These are phyloP conservation scores for Solanum pennellii DNA, from an alignment of 257 asterid genomes.

Conservation along the genomic window DNA sequence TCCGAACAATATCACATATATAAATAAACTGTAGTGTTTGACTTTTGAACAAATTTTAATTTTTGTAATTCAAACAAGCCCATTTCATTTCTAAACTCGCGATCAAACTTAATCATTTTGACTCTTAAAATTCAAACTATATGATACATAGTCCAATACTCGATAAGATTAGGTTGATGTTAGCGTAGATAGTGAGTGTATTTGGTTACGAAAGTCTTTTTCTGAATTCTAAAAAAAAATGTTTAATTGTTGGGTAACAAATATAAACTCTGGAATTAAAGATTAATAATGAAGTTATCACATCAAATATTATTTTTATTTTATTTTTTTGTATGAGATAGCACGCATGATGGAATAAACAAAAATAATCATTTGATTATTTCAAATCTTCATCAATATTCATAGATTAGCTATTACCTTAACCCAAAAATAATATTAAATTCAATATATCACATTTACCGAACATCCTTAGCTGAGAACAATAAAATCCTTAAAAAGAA, in stretches of 20 bases:
- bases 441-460: neutral
- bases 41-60: neutral
- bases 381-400: too few species aligned
- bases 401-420: neutral
- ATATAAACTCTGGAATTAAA: neutral
- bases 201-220: neutral
- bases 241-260: neutral
- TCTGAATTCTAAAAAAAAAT: neutral
- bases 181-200: neutral
- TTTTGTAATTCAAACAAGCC: fast-evolving
- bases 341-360: neutral
- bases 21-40: too few species aligned
- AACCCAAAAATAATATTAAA: neutral
- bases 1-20: fast-evolving
- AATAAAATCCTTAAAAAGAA: neutral
- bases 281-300: neutral
- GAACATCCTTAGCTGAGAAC: neutral
- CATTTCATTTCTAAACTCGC: fast-evolving
- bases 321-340: too few species aligned
- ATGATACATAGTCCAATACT: neutral
- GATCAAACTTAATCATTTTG: fast-evolving
- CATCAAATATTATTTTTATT: neutral
- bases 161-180: neutral
- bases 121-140: neutral
- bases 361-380: neutral